Base-by-base conservation (phyloP, 2,329 filamentous ascomycete genomes). In the Colletotrichum limetticola region DNA sequence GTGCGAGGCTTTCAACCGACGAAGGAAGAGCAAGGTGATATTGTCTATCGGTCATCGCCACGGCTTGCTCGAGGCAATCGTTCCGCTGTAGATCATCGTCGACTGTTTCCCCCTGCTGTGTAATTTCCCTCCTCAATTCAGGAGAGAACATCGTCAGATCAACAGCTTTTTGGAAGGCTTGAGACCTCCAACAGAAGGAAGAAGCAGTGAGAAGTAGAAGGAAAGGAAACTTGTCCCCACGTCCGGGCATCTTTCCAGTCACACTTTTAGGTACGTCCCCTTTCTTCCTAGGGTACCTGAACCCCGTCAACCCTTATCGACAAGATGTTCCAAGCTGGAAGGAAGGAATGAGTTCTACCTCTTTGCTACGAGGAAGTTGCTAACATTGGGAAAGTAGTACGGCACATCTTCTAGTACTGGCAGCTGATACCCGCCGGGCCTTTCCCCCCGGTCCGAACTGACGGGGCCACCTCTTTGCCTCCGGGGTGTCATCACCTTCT, bases 381-480 rank as follows among this genome's bases (percentile, higher is more conserved):
- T 68, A 60, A 72, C 58, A 26, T 26, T 19, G 35, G 57, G 57
- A 52, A 63, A 57, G 42, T 22, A 72, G 70, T 12, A 32, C 22
- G 32, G 53, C 16, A 68, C 52, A 22, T 12, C 37, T n/a, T 59
- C n/a, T 30, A 14, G 30, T 63, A 28, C 52, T 30, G 42, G 69
- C 32, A 24, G 35, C 37, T 30, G 30, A 66, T 32, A 22, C 58
- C 58, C 28, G 30, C 30, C 57, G 57, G 53, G 57, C 57, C n/a
- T 49, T 56, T 22, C 49, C 14, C 19, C 69, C 46, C 37, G 28
- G 52, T 55, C 9, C 42, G 37, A 28, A 32, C 12, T 53, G 26
- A 52, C 57, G 19, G 52, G 58, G 56, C 28, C 26, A 14, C 9
- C 24, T 24, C 53, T 24, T 24, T 46, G n/a, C 56, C 56, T 19